A percentile compares a stretch with the other conserved stretches of the same genome.
phyloP scores from a whole-genome alignment of 2,329 filamentous ascomycete species.

The Raffaelea arxii region DNA sequence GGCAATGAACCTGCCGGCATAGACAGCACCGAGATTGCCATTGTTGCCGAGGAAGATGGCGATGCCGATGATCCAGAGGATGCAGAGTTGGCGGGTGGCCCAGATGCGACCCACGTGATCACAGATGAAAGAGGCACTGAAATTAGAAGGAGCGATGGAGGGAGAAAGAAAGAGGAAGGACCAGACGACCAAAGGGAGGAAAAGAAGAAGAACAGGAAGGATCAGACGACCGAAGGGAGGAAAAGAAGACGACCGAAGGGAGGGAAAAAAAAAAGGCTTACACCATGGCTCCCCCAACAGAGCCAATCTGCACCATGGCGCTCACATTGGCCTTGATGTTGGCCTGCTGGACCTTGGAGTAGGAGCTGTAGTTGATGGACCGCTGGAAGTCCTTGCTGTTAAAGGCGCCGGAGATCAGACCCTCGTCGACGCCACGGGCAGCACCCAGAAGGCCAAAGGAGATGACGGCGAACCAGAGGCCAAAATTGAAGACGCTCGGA shows the following conservation, averaged over 20 bases:
- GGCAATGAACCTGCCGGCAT: slow-evolving; percentile 42
- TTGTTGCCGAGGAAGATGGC: slow-evolving; percentile 29
- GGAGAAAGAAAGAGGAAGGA: background rate
- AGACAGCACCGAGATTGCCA: slow-evolving; percentile 37
- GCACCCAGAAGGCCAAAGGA: slow-evolving; percentile 69
- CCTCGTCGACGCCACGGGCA: slow-evolving; percentile 71
- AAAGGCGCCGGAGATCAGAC: slow-evolving; percentile 64
- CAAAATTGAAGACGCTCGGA: slow-evolving; percentile 64
- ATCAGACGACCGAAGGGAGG: background rate
- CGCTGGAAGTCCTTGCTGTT: slow-evolving; percentile 54
- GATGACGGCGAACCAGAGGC: slow-evolving; percentile 66
- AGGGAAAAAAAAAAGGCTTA: slow-evolving; percentile 15
- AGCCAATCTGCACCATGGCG: slow-evolving; percentile 73
- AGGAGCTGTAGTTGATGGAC: slow-evolving; percentile 46
- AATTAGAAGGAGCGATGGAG: background rate
- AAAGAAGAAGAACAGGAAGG: too few species aligned
- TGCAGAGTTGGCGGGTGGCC: slow-evolving; percentile 48
- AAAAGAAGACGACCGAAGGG: background rate
- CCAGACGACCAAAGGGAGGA: background rate
- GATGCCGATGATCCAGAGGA: slow-evolving; percentile 34
- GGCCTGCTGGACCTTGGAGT: slow-evolving; percentile 43
- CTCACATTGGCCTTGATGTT: slow-evolving; percentile 69
- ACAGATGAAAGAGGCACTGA: slow-evolving; percentile 47
- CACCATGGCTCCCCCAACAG: slow-evolving; percentile 50
- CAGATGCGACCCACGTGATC: slow-evolving; percentile 54